These are phyloP conservation scores for Apiospora kogelbergensis DNA, from an alignment of 2,329 filamentous ascomycete genomes.

Conservation along the genomic window DNA sequence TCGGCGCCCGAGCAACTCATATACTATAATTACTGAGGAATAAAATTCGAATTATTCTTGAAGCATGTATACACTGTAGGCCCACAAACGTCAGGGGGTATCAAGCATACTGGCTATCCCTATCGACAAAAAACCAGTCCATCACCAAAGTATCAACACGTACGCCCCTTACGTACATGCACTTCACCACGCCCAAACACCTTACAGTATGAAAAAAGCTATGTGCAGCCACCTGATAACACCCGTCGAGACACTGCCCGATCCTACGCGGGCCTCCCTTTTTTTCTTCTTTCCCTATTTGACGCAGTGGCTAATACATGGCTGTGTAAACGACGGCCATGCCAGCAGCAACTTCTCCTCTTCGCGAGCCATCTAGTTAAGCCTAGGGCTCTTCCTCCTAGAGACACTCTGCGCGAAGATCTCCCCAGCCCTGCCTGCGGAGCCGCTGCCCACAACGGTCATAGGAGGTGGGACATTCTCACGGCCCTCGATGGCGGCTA, in stretches of 20 bases:
- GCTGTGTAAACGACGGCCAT: neutral
- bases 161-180: neutral
- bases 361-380: constrained; percentile 29
- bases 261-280: neutral
- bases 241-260: neutral
- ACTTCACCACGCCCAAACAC: constrained; percentile 10
- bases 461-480: constrained; percentile 49
- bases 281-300: neutral
- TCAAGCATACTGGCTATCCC: constrained; percentile 22
- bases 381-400: constrained; percentile 56
- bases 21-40: neutral
- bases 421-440: constrained; percentile 29
- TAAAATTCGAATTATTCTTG: neutral
- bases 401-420: constrained; percentile 46
- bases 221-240: neutral
- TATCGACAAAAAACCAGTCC: constrained; percentile 15
- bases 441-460: constrained; percentile 21
- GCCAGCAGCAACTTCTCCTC: neutral
- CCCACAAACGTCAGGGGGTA: constrained; percentile 19
- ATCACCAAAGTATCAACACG: neutral
- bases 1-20: too few species aligned
- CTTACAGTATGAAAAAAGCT: constrained; percentile 5
- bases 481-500: constrained; percentile 37
- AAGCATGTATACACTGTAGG: neutral
- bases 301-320: neutral